Conservation (phyloP, 352 stramenopile genomes). For the Pythium biforme region DNA sequence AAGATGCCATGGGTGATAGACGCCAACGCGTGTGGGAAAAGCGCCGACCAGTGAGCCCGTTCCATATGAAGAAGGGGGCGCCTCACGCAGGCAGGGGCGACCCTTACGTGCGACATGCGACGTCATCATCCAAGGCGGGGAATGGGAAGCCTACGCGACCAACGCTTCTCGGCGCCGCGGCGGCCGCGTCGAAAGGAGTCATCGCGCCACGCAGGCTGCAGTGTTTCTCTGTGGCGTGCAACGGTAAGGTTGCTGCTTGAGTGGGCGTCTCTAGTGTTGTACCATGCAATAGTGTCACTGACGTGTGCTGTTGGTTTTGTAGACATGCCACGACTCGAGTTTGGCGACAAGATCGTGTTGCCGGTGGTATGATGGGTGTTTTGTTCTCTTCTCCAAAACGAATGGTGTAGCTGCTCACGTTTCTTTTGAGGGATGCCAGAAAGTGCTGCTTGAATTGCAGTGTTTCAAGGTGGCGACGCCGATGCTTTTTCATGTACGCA, state of each 20-base stretch:
- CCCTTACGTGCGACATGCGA: not conserved
- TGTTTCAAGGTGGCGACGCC: constrained; percentile 52
- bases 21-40: no score
- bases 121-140: not conserved
- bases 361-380: constrained; percentile 31
- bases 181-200: constrained; percentile 16
- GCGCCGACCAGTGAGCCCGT: not conserved
- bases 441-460: constrained; percentile 51
- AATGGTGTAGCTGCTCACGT: no score
- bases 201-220: constrained; percentile 39
- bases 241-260: constrained; percentile 34
- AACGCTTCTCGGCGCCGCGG: not conserved
- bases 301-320: not conserved
- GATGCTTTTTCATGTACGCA: constrained; percentile 49
- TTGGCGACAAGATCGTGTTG: constrained; percentile 65
- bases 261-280: no score
- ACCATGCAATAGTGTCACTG: no score
- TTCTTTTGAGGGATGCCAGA: constrained; percentile 35
- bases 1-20: not conserved
- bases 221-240: constrained; percentile 62
- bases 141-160: not conserved
- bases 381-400: not conserved
- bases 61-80: not conserved
- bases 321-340: constrained; percentile 67
- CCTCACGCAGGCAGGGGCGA: not conserved